These are phyloP conservation scores for Ustilago sp. DNA, from an alignment of 1,284 basidiomycete species.

Conservation along the genomic window DNA sequence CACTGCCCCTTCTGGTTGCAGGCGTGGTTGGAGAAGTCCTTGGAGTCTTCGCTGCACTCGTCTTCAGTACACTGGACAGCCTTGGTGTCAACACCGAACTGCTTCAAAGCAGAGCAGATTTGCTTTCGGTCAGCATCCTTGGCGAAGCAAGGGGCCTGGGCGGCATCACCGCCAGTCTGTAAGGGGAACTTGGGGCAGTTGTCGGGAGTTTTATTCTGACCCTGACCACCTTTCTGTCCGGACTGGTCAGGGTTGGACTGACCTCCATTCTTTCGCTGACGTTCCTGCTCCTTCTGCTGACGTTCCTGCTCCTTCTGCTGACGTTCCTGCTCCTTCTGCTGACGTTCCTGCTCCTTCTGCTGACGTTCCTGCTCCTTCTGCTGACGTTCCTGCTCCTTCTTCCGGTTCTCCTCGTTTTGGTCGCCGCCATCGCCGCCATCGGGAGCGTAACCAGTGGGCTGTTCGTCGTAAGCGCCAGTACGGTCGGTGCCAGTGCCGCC, in stretches of 20 bases:
- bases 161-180: slow-evolving; percentile 34
- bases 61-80: slow-evolving; percentile 32
- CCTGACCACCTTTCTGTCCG: slow-evolving; percentile 1
- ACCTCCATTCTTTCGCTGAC: slow-evolving; percentile 5
- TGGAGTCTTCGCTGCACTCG: slow-evolving; percentile 40
- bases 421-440: too few relatives aligned
- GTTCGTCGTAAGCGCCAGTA: too few relatives aligned
- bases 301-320: slow-evolving; percentile 19
- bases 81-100: slow-evolving; percentile 41
- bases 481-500: not conserved
- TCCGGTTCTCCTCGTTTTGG: too few relatives aligned
- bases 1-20: slow-evolving; percentile 45
- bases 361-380: not conserved
- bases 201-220: not conserved
- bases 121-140: slow-evolving; percentile 37
- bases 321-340: slow-evolving; percentile 22
- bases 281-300: slow-evolving; percentile 19
- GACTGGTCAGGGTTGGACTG: slow-evolving; percentile 8
- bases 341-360: slow-evolving; percentile 16
- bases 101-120: slow-evolving; percentile 51
- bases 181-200: slow-evolving; percentile 49
- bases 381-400: slow-evolving; percentile 2
- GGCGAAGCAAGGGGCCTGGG: slow-evolving; percentile 41
- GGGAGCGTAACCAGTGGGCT: too few relatives aligned
- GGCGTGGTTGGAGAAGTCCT: slow-evolving; percentile 47